These are phyloP conservation scores for Suillus subluteus DNA, from an alignment of 768 basidiomycete genomes.

Conservation along the genomic window DNA sequence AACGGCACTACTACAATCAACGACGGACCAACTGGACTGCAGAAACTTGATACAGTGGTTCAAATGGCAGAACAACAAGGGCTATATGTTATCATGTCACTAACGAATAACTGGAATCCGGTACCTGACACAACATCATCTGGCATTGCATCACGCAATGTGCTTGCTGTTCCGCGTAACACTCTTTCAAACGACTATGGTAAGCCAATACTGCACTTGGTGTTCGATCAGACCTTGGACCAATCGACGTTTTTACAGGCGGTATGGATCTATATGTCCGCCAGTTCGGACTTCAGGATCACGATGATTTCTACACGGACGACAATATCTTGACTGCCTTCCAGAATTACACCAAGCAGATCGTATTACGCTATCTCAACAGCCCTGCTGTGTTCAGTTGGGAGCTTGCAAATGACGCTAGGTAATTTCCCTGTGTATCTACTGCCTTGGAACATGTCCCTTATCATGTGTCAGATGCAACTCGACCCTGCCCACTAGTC, in stretches of 20 bases:
- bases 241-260: slow-evolving; percentile 44
- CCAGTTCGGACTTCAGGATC: slow-evolving; percentile 54
- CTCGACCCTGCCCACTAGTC: slow-evolving; percentile 35
- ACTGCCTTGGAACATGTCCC: neutral
- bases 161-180: slow-evolving; percentile 61
- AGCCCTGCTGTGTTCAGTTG: slow-evolving; percentile 63
- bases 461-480: slow-evolving; percentile 10
- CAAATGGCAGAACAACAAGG: slow-evolving; percentile 56
- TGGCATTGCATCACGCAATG: neutral
- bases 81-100: slow-evolving; percentile 54
- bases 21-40: slow-evolving; percentile 53
- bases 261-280: slow-evolving; percentile 72
- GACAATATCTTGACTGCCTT: slow-evolving; percentile 45
- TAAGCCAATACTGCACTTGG: slow-evolving; percentile 39
- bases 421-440: slow-evolving; percentile 1
- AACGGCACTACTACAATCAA: slow-evolving; percentile 53
- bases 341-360: slow-evolving; percentile 42
- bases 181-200: slow-evolving; percentile 40
- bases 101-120: slow-evolving; percentile 68
- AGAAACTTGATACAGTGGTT: slow-evolving; percentile 57
- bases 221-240: slow-evolving; percentile 46
- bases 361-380: slow-evolving; percentile 44
- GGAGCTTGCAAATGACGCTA: slow-evolving; percentile 41
- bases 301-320: slow-evolving; percentile 66
- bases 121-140: slow-evolving; percentile 26